Evolutionary conservation across 495 filamentous ascomycete genomes (phyloP).

Genomic region (Sabuloglossum arenarium): DNA sequence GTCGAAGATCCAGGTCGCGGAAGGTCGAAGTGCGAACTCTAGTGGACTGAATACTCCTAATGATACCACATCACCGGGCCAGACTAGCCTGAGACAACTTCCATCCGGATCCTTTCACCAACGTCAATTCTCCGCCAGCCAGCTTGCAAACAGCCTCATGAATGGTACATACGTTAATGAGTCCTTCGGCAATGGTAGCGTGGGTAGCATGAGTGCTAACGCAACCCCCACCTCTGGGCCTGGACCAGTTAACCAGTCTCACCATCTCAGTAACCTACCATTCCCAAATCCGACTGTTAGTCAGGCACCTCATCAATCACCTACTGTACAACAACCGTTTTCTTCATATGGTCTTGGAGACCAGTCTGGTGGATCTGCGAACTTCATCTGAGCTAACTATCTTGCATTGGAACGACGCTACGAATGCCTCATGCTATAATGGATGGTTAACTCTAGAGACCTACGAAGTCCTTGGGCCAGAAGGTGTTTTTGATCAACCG

Average conservation of each 20-base stretch:
- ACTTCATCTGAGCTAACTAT: background rate
- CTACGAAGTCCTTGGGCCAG: background rate
- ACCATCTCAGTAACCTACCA: background rate
- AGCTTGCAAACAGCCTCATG: background rate
- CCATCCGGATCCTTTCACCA: background rate
- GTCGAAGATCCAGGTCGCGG: constrained; percentile 41
- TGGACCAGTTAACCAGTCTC: background rate
- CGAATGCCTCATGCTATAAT: background rate
- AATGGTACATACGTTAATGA: background rate
- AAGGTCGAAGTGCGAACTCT: constrained; percentile 2
- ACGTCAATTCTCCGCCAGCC: background rate
- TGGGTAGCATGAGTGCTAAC: background rate
- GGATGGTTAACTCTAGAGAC: background rate
- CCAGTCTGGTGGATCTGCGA: background rate
- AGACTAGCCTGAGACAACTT: background rate
- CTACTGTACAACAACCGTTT: background rate
- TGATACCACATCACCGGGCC: background rate
- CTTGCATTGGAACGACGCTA: background rate
- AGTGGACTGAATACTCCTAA: constrained; percentile 2
- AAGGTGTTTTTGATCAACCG: background rate
- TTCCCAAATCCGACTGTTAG: background rate
- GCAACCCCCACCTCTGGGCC: background rate
- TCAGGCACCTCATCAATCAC: background rate
- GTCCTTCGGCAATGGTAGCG: background rate
- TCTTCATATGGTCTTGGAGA: background rate